phyloP scores from a whole-genome alignment of 1,139 yeast species.

The Scheffersomyces insectosa region DNA sequence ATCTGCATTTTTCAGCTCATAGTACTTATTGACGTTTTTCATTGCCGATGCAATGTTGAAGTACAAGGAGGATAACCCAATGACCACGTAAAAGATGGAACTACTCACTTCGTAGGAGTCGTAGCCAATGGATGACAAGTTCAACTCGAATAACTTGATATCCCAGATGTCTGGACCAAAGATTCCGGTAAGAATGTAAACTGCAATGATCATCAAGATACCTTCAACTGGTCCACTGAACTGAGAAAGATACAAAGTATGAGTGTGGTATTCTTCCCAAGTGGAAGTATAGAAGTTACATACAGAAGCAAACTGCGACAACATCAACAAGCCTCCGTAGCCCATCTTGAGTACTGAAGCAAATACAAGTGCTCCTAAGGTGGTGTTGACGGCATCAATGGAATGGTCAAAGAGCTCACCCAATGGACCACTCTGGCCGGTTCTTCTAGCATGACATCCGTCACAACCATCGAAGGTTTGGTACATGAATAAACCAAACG shows the following conservation, averaged over 20 bases:
- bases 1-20: slow-evolving; percentile 27
- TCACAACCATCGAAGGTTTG: slow-evolving; percentile 97
- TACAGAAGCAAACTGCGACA: slow-evolving; percentile 74
- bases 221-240: slow-evolving; percentile 98
- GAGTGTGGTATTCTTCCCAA: slow-evolving; percentile 96
- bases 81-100: slow-evolving; percentile 44
- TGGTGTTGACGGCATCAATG: slow-evolving; percentile 86
- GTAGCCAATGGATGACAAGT: slow-evolving; percentile 34
- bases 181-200: slow-evolving; percentile 63
- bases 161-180: slow-evolving; percentile 75
- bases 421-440: slow-evolving; percentile 92
- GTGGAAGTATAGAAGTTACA: slow-evolving; percentile 86
- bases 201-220: slow-evolving; percentile 59
- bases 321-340: slow-evolving; percentile 58
- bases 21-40: slow-evolving; percentile 61
- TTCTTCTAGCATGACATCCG: slow-evolving; percentile 89
- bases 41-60: slow-evolving; percentile 77
- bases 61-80: slow-evolving; percentile 58
- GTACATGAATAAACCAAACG: slow-evolving; percentile 81
- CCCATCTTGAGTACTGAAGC: slow-evolving; percentile 76
- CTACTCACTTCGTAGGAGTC: slow-evolving; percentile 29
- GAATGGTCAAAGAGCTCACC: slow-evolving; percentile 96
- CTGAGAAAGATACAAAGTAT: slow-evolving; percentile 72
- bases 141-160: slow-evolving; percentile 29
- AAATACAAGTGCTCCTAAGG: slow-evolving; percentile 72